phyloP scores from a whole-genome alignment of 495 filamentous ascomycete species.

The Lophium mytilinum region DNA sequence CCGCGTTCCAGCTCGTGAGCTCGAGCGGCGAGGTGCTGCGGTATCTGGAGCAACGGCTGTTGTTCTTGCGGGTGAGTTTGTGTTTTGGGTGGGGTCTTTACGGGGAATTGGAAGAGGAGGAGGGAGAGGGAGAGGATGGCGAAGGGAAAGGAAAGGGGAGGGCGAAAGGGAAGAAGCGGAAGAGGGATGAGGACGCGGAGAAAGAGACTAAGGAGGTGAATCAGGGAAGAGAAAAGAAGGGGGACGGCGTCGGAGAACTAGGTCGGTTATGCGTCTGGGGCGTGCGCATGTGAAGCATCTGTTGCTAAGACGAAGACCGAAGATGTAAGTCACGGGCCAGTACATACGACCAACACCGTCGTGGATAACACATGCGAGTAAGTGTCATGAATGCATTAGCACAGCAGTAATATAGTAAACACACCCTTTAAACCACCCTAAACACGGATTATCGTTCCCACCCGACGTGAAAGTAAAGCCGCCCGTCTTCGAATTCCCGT shows the following conservation, averaged over 20 bases:
- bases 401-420: too few species aligned
- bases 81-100: slow-evolving; percentile 43
- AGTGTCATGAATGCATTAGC: too few species aligned
- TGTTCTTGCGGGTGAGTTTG: slow-evolving; percentile 45
- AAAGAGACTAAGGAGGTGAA: not conserved
- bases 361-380: too few species aligned
- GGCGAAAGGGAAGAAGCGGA: not conserved
- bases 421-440: too few species aligned
- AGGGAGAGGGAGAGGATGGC: not conserved
- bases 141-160: not conserved
- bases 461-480: too few species aligned
- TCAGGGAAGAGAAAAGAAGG: not conserved
- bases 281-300: slow-evolving; percentile 39
- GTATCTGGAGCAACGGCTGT: slow-evolving; percentile 42
- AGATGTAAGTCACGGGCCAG: too few species aligned
- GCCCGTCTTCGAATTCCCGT: too few species aligned
- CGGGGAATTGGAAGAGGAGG: slow-evolving; percentile 16
- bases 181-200: not conserved
- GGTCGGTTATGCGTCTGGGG: slow-evolving; percentile 43
- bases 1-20: slow-evolving; percentile 28
- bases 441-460: too few species aligned
- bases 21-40: slow-evolving; percentile 29
- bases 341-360: too few species aligned
- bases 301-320: too few species aligned
- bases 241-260: slow-evolving; percentile 27